Evolutionary conservation across 2,329 filamentous ascomycete species (phyloP), one percentile per base, ranked within the genome.

Genomic region (Trichoderma simmonsii): DNA sequence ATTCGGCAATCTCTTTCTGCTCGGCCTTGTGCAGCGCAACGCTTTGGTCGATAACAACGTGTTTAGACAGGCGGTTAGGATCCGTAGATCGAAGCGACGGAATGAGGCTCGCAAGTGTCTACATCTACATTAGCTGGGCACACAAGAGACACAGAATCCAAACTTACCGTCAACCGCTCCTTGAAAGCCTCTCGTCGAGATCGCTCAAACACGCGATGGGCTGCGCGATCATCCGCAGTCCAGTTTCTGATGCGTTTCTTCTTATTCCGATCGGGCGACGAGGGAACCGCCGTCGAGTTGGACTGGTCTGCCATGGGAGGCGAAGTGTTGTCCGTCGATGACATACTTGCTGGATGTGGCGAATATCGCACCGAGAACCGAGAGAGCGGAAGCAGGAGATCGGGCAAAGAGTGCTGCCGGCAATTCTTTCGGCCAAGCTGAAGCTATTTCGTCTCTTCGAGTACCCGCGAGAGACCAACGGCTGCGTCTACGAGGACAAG

Each of bases 181-280:
- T 81, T 82, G 75, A 83, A 84, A 1, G 82, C 79, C 73, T 83
- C 82, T n/a, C 82, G 78, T 15, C 82, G 80, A 3, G 78, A 80
- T 73, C 80, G 80, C 68, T 84, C 82, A 73, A 84, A 83, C 7
- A 81, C 77, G 1, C 81, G 78, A 72, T 84, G 82, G 6, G 80
- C 79, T 4, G 82, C 82, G 11, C 82, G 81, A 65, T 84, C 82
- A 64, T 83, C 77, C 6, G 80, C 79, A 1, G 82, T 83, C 73
- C 82, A 83, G 74, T 82, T 80, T 12, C 81, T 78, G 21, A 82
- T 75, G 11, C 81, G 77, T 73, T 82, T 83, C 74, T 80, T 82
- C 68, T 73, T 73, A 6, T 60, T 59, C 6, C 34, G 66, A 24
- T 65, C 70, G 39, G 57, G 57, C 15, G 65, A 39, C 24, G 64